Percentiles rank a stretch among this genome's conserved stretches.
Evolutionary conservation across 495 filamentous ascomycete species (phyloP).

Genomic region (Barbatosphaeria neglecta): DNA sequence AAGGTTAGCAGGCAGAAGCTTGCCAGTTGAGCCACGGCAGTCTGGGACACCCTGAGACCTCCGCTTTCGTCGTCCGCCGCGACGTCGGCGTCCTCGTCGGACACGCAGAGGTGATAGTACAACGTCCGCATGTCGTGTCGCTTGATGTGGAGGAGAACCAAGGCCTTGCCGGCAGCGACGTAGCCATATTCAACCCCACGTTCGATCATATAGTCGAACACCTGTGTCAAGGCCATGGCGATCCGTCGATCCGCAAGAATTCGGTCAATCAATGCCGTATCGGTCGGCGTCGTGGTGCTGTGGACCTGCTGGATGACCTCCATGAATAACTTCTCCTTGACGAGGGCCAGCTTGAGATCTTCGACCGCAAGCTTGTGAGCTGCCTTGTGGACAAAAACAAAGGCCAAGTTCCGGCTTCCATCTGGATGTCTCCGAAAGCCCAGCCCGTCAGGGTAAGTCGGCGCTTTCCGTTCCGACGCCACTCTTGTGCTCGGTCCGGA

Average conservation of each 20-base stretch:
- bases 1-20: conserved; percentile 2
- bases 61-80: not conserved
- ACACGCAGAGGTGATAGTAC: conserved; percentile 3
- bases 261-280: not conserved
- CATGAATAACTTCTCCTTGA: not conserved
- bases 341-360: not conserved
- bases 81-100: not conserved
- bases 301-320: conserved; percentile 1
- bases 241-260: not conserved
- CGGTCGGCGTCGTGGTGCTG: not conserved
- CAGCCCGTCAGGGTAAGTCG: not conserved
- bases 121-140: conserved; percentile 1
- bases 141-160: conserved; percentile 1
- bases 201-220: conserved; percentile 1
- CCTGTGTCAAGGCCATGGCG: conserved; percentile 1
- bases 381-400: conserved; percentile 1
- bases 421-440: not conserved
- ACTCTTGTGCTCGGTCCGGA: not conserved
- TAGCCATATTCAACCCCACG: conserved; percentile 2
- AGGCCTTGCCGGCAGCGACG: not conserved
- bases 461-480: too few species aligned
- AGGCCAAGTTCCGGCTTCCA: not conserved
- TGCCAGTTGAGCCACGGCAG: conserved; percentile 1
- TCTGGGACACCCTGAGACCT: conserved; percentile 1
- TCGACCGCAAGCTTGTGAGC: not conserved